Evolutionary conservation across 192 early-diverging fungal genomes (phyloP), one percentile per base, ranked within the genome.

Genomic region (Mortierella claussenii): DNA sequence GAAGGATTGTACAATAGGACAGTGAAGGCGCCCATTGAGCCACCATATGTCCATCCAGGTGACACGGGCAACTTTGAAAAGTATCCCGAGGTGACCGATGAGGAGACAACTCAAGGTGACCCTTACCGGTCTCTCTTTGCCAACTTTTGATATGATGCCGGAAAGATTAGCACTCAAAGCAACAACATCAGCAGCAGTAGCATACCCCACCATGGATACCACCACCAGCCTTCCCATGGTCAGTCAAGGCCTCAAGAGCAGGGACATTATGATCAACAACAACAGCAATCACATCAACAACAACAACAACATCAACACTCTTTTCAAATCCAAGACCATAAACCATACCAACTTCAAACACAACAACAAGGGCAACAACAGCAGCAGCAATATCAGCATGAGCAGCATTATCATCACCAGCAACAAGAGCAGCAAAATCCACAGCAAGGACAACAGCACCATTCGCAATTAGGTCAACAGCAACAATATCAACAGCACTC

Each of bases 41-140:
- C 97, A 59, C 88, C 88, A 18, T 91, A 91, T 78, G 84, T 88
- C 28, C 91, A 93, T 64, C 92, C 95, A 15, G 96, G 96, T 37
- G 97, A 99, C 79, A 96, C 97, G 8, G 87, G 95, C 66, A 97
- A 99, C 81, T 99, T 99, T 88, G 97, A 98, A 86, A 91, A 89
- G 79, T 98, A 98, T 83, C 94, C 96, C 27, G 96, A 98, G 73
- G 84, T 88, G 15, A 79, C 80, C 23, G 86, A 91, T 43, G 89
- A 90, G 43, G 88, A 89, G 30, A 74, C 82, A 45, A 49, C 47
- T 28, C 51, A 79, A 23, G 78, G 70, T 20, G 94, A 97, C 82
- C 94, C 96, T 21, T 95, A 90, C 82, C 79, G 86, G 47, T 87
- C 88, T 47, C 79, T 96, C 36, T 97, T 97, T 71, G 78, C 83